These are phyloP conservation scores for Calonectria pauciramosa DNA, from an alignment of 2,329 filamentous ascomycete species.

Conservation along the genomic window DNA sequence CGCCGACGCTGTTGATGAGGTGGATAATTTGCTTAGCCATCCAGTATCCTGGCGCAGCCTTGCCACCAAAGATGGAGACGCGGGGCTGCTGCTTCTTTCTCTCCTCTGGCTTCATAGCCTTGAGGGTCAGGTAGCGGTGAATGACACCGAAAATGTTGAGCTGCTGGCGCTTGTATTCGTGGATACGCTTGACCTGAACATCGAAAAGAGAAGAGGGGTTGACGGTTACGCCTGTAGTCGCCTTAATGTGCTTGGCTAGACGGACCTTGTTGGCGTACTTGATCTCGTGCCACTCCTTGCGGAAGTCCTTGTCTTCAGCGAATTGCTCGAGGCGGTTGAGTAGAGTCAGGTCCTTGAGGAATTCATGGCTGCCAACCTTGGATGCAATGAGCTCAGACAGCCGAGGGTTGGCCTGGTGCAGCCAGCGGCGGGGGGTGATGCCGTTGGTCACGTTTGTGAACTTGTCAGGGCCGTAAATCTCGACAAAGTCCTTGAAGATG, in stretches of 20 bases:
- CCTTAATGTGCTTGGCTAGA: slow-evolving; percentile 91
- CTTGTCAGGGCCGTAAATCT: slow-evolving; percentile 94
- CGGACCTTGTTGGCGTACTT: slow-evolving; percentile 96
- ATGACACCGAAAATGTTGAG: slow-evolving; percentile 99
- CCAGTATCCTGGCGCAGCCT: slow-evolving; percentile 98
- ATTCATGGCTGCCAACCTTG: slow-evolving; percentile 86
- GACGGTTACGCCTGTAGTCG: slow-evolving; percentile 82
- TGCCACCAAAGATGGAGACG: slow-evolving; percentile 97
- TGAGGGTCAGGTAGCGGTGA: slow-evolving; percentile 91
- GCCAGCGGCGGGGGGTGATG: slow-evolving; percentile 94
- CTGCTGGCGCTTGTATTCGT: slow-evolving; percentile 99
- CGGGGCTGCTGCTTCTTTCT: slow-evolving; percentile 88
- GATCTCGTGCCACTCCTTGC: slow-evolving; percentile 95
- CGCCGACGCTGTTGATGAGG: slow-evolving; percentile 91
- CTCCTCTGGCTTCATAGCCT: slow-evolving; percentile 85
- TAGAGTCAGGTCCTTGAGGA: slow-evolving; percentile 90
- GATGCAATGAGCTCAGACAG: slow-evolving; percentile 92
- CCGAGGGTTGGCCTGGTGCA: slow-evolving; percentile 96
- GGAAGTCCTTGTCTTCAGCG: slow-evolving; percentile 89
- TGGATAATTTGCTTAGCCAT: slow-evolving; percentile 99
- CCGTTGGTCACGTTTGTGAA: slow-evolving; percentile 99
- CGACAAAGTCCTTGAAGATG: slow-evolving; percentile 99
- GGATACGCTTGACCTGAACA: slow-evolving; percentile 98
- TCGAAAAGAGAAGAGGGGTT: slow-evolving; percentile 93
- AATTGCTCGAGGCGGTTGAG: slow-evolving; percentile 89